phyloP scores from a whole-genome alignment of 2,329 filamentous ascomycete genomes.

The Gyromitra esculenta region DNA sequence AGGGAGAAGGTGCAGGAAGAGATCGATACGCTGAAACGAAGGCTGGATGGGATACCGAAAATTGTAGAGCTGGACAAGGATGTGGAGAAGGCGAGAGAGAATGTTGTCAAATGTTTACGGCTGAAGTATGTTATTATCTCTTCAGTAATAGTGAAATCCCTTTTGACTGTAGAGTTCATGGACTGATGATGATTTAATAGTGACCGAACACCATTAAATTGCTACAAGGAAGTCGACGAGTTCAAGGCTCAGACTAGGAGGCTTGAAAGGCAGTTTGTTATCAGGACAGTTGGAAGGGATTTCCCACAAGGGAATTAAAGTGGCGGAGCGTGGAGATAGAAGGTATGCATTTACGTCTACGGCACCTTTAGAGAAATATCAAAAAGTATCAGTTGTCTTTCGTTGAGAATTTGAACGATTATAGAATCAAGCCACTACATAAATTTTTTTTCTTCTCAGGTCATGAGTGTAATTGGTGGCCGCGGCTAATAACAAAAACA shows the following conservation, averaged over 20 bases:
- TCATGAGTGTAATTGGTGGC: background rate
- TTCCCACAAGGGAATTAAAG: conserved; percentile 42
- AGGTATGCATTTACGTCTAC: conserved; percentile 20
- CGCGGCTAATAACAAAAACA: background rate
- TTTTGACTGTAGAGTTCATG: background rate
- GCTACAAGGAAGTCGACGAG: conserved; percentile 53
- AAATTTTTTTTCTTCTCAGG: too few relatives aligned
- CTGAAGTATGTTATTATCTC: conserved; percentile 44
- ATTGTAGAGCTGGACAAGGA: conserved; percentile 44
- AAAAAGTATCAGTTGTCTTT: conserved; percentile 22
- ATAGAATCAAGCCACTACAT: background rate
- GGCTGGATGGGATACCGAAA: conserved; percentile 50
- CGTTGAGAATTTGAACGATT: background rate
- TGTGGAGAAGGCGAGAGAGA: conserved; percentile 51
- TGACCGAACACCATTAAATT: conserved; percentile 49
- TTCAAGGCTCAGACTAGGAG: conserved; percentile 52
- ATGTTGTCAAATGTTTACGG: conserved; percentile 49
- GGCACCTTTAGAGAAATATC: conserved; percentile 40
- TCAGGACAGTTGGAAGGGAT: conserved; percentile 52
- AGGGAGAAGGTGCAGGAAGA: conserved; percentile 50
- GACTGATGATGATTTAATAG: conserved; percentile 11
- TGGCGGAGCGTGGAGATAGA: conserved; percentile 31
- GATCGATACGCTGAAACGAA: conserved; percentile 48
- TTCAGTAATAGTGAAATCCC: background rate
- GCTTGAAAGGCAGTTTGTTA: conserved; percentile 53